Evolutionary conservation across 2,329 filamentous ascomycete genomes (phyloP).

Genomic region (Colletotrichum agaves): DNA sequence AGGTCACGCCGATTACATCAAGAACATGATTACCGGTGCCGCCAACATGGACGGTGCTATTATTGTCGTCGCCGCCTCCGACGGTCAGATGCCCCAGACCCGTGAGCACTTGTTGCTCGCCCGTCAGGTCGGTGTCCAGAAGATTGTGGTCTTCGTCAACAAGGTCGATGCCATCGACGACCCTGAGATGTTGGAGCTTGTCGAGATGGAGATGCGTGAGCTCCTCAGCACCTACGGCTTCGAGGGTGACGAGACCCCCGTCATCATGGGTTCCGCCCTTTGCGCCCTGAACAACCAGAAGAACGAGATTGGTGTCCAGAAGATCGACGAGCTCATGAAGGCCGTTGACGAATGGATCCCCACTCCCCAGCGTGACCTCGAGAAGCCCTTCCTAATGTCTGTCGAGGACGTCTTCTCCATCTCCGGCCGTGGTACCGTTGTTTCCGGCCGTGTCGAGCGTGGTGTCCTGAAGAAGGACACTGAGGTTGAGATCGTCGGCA

Average conservation of each 20-base stretch:
- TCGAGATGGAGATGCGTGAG: conserved; percentile 99
- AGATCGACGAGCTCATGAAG: conserved; percentile 91
- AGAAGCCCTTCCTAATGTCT: conserved; percentile 99
- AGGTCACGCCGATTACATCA: conserved; percentile 99
- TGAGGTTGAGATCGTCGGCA: conserved; percentile 95
- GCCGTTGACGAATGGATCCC: conserved; percentile 97
- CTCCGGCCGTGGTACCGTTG: conserved; percentile 93
- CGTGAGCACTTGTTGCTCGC: conserved; percentile 97
- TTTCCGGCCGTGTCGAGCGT: conserved; percentile 96
- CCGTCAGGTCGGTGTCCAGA: conserved; percentile 97
- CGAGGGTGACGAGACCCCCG: conserved; percentile 97
- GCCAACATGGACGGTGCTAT: conserved; percentile 99
- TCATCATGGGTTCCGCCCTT: conserved; percentile 95
- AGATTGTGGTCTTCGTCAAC: conserved; percentile 99
- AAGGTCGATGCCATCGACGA: conserved; percentile 98
- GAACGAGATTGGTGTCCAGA: conserved; percentile 85
- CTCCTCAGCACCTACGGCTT: conserved; percentile 93
- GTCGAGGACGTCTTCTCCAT: conserved; percentile 95
- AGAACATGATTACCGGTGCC: conserved; percentile 99
- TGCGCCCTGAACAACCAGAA: conserved; percentile 90
- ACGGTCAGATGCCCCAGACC: conserved; percentile 99
- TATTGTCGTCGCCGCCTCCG: conserved; percentile 97
- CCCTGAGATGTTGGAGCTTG: conserved; percentile 99
- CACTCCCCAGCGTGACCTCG: conserved; percentile 90
- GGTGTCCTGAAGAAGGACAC: conserved; percentile 92